phyloP scores from a whole-genome alignment of 2,329 filamentous ascomycete genomes.

The Penicillium sp. region DNA sequence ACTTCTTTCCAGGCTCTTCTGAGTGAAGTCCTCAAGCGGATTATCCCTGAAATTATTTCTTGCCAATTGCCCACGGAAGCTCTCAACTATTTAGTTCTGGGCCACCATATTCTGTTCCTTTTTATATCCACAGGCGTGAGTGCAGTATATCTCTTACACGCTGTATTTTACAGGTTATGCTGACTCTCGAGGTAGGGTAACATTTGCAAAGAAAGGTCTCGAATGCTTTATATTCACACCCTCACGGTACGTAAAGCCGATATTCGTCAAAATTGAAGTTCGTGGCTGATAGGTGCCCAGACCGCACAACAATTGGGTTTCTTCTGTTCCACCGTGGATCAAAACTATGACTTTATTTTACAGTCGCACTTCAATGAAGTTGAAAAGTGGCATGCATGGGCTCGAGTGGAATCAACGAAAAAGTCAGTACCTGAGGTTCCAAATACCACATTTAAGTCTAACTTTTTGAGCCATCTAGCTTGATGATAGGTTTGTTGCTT shows the following conservation, averaged over 20 bases:
- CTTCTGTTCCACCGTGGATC: slow-evolving; percentile 1
- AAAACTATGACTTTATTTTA: background rate
- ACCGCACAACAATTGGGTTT: slow-evolving; percentile 4
- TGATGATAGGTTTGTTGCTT: slow-evolving; percentile 14
- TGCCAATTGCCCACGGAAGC: background rate
- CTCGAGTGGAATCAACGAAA: slow-evolving; percentile 11
- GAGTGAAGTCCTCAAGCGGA: background rate
- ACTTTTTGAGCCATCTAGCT: background rate
- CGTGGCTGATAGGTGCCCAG: background rate
- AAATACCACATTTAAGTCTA: background rate
- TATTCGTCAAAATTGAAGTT: background rate
- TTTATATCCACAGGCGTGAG: slow-evolving; percentile 14
- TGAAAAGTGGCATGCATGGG: slow-evolving; percentile 11
- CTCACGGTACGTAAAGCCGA: background rate
- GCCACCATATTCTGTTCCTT: slow-evolving; percentile 11
- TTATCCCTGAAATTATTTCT: background rate
- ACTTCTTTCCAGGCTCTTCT: background rate
- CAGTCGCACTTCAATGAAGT: background rate
- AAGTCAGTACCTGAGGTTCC: background rate
- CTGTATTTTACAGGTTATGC: too few relatives aligned
- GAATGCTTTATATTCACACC: slow-evolving; percentile 3
- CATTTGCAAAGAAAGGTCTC: slow-evolving; percentile 6
- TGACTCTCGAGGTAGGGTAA: background rate
- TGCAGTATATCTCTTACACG: background rate
- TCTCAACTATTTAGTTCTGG: slow-evolving; percentile 4